A percentile compares a stretch with the other conserved stretches of the same genome.
phyloP scores from a whole-genome alignment of 371 early-diverging fungal genomes.

The Circinella umbellata region DNA sequence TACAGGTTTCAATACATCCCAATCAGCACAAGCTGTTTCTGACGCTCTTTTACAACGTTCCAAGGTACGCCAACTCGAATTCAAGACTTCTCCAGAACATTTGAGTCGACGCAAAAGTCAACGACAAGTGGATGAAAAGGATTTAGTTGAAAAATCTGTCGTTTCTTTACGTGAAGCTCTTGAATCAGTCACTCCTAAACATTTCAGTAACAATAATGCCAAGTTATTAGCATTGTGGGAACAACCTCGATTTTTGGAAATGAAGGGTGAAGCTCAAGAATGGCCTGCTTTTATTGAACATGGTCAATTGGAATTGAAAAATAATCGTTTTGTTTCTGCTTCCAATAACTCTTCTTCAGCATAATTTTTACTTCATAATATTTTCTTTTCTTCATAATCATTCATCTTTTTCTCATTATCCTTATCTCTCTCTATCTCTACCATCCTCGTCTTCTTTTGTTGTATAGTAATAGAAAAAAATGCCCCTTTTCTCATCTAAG shows the following conservation, averaged over 20 bases:
- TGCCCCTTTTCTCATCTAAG: no score
- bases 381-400: neutral
- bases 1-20: slow-evolving; percentile 52
- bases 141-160: slow-evolving; percentile 44
- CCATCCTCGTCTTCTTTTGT: no score
- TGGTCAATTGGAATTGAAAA: slow-evolving; percentile 47
- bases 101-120: slow-evolving; percentile 51
- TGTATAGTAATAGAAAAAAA: no score
- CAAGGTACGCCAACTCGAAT: slow-evolving; percentile 39
- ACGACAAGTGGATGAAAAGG: slow-evolving; percentile 44
- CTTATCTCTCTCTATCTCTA: no score
- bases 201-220: slow-evolving; percentile 21
- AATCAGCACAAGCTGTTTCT: slow-evolving; percentile 60
- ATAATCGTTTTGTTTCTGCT: slow-evolving; percentile 44
- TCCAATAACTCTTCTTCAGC: neutral
- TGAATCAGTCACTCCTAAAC: slow-evolving; percentile 29
- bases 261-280: slow-evolving; percentile 37
- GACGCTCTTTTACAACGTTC: slow-evolving; percentile 64
- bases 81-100: slow-evolving; percentile 40
- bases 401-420: no score
- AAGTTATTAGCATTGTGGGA: slow-evolving; percentile 53
- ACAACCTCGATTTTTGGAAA: slow-evolving; percentile 47
- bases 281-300: slow-evolving; percentile 56
- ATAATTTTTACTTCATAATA: neutral
- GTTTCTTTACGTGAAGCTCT: slow-evolving; percentile 49